Percentiles rank a stretch among this genome's conserved stretches.
These are phyloP conservation scores for Pisolithus orientalis DNA, from an alignment of 768 basidiomycete species.

Conservation along the genomic window DNA sequence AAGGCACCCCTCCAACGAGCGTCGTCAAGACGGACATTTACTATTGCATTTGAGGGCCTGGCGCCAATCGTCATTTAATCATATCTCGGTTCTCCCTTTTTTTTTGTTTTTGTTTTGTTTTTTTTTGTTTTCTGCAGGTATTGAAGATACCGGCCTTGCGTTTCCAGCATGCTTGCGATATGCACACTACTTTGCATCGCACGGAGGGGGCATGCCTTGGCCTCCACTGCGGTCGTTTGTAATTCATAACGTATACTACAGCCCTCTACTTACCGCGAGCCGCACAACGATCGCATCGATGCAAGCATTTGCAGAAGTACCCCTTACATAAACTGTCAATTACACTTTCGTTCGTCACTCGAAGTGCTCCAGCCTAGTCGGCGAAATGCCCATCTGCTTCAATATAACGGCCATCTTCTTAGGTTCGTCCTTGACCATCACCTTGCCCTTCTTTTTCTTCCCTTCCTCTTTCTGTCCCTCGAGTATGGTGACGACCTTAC, in stretches of 20 bases:
- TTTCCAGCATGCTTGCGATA: too few relatives aligned
- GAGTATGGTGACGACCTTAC: slow-evolving; percentile 62
- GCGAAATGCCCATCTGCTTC: slow-evolving; percentile 35
- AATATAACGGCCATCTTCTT: slow-evolving; percentile 40
- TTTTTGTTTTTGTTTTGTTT: too few relatives aligned
- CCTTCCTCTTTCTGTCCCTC: slow-evolving; percentile 30
- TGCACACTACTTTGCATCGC: not conserved
- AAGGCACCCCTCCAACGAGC: too few relatives aligned
- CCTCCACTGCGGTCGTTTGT: not conserved
- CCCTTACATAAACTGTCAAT: too few relatives aligned
- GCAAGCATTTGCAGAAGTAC: not conserved
- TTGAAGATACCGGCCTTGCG: too few relatives aligned
- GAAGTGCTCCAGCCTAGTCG: slow-evolving; percentile 49
- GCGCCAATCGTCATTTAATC: not conserved
- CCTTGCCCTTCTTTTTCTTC: slow-evolving; percentile 20
- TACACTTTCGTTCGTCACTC: slow-evolving; percentile 25
- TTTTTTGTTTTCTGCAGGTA: too few relatives aligned
- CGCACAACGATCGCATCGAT: not conserved
- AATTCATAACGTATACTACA: not conserved
- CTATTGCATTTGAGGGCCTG: not conserved
- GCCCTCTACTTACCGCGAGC: not conserved
- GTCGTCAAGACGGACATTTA: too few relatives aligned
- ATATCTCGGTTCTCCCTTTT: not conserved
- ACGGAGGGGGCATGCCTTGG: not conserved
- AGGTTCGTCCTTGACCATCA: slow-evolving; percentile 26